Conservation (phyloP, 2,329 filamentous ascomycete genomes). For the Thelonectria discophora region DNA sequence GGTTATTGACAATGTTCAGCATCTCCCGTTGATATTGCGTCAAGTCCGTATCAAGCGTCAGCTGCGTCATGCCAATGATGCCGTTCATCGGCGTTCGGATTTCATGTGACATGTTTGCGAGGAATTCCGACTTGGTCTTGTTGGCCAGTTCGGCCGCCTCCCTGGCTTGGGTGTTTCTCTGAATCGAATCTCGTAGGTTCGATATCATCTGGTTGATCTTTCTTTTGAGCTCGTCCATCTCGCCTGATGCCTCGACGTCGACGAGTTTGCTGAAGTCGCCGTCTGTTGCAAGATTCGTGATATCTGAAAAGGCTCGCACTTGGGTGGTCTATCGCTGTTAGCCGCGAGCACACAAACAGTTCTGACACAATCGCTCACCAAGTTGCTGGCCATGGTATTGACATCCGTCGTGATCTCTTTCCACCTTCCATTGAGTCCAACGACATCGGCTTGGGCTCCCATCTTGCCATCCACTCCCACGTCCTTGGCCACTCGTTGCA, state of each 20-base stretch:
- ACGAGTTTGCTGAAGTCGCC: conserved; percentile 97
- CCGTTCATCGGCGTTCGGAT: conserved; percentile 94
- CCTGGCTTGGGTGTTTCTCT: conserved; percentile 93
- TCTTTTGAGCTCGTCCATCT: conserved; percentile 98
- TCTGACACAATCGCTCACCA: conserved; percentile 53
- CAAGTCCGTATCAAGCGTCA: conserved; percentile 93
- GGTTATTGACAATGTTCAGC: conserved; percentile 96
- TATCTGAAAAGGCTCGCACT: conserved; percentile 96
- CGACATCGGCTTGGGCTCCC: conserved; percentile 95
- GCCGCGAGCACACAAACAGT: conserved; percentile 40
- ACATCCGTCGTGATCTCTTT: conserved; percentile 98
- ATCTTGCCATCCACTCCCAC: conserved; percentile 98
- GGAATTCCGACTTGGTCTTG: conserved; percentile 97
- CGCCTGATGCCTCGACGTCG: conserved; percentile 94
- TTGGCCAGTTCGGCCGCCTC: conserved; percentile 97
- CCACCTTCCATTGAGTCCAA: conserved; percentile 92
- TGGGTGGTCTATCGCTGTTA: conserved; percentile 78
- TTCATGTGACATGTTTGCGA: conserved; percentile 92
- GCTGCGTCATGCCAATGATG: conserved; percentile 97
- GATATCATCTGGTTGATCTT: conserved; percentile 99
- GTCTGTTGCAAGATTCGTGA: conserved; percentile 96
- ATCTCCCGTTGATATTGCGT: conserved; percentile 97
- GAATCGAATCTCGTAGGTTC: conserved; percentile 93
- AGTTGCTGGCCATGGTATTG: conserved; percentile 85
- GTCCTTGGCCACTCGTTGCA: conserved; percentile 94